phyloP scores from a whole-genome alignment of 2,329 filamentous ascomycete species.

The Waltergamsia citrina region DNA sequence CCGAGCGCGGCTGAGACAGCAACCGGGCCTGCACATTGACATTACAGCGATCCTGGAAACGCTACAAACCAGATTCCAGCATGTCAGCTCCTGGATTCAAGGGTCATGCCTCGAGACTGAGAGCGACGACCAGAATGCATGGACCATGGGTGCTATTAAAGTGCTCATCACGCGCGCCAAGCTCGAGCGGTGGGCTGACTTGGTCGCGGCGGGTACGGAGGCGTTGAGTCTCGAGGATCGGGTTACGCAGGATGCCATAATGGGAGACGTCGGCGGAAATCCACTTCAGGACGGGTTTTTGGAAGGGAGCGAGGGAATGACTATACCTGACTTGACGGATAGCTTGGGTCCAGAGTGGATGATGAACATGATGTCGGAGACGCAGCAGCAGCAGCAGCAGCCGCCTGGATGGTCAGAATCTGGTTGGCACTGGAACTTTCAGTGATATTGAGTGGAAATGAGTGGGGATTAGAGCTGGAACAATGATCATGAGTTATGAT shows the following conservation, averaged over 20 bases:
- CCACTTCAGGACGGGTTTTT: not conserved
- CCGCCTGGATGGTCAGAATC: no score
- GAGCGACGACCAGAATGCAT: slow-evolving; percentile 30
- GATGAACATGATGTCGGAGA: no score
- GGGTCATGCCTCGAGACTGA: slow-evolving; percentile 18
- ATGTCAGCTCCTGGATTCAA: slow-evolving; percentile 26
- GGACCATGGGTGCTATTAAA: slow-evolving; percentile 38
- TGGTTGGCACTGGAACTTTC: no score
- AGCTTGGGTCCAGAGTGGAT: no score
- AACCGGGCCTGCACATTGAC: slow-evolving; percentile 34
- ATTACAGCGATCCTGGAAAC: slow-evolving; percentile 30
- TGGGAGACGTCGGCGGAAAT: not conserved
- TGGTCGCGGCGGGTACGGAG: slow-evolving; percentile 26
- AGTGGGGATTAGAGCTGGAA: no score
- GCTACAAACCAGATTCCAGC: slow-evolving; percentile 31
- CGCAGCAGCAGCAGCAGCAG: no score
- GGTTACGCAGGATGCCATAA: slow-evolving; percentile 1
- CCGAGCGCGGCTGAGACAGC: slow-evolving; percentile 28
- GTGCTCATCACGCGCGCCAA: slow-evolving; percentile 35
- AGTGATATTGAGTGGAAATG: no score
- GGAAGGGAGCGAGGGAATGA: no score
- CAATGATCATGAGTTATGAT: no score
- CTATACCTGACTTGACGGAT: no score
- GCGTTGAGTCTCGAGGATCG: slow-evolving; percentile 11
- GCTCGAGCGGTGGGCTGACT: slow-evolving; percentile 35